Percentiles rank a stretch among this genome's conserved stretches.
Evolutionary conservation across 495 filamentous ascomycete species (phyloP).

Genomic region (Annulohypoxylon bovei): DNA sequence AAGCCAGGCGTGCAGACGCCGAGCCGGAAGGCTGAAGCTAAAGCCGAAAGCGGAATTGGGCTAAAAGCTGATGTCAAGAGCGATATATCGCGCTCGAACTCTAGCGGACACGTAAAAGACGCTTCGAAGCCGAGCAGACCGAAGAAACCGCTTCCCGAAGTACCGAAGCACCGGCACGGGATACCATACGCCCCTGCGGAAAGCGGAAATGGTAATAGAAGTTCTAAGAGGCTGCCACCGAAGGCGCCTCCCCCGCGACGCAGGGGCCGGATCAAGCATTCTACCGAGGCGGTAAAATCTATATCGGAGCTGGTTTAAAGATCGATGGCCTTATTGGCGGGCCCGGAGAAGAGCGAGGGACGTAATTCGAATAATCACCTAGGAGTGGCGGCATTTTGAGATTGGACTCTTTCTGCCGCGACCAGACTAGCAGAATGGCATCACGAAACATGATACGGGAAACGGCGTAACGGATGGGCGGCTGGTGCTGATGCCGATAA

Average conservation of each 20-base stretch:
- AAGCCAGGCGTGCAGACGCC: slow-evolving; percentile 88
- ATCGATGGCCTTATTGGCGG: neutral
- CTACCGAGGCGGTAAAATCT: slow-evolving; percentile 35
- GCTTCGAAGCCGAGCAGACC: slow-evolving; percentile 46
- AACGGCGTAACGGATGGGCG: slow-evolving; percentile 28
- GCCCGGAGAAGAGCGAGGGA: slow-evolving; percentile 7
- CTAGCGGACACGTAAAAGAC: slow-evolving; percentile 17
- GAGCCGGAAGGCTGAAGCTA: slow-evolving; percentile 65
- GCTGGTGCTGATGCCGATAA: slow-evolving; percentile 7
- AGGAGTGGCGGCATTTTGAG: slow-evolving; percentile 15
- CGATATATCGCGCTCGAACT: slow-evolving; percentile 4
- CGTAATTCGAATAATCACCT: slow-evolving; percentile 22
- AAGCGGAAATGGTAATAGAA: slow-evolving; percentile 42
- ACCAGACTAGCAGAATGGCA: slow-evolving; percentile 30
- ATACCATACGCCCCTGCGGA: slow-evolving; percentile 51
- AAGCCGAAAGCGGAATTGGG: slow-evolving; percentile 28
- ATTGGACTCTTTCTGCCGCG: slow-evolving; percentile 3
- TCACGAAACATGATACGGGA: slow-evolving; percentile 4
- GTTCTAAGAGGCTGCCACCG: slow-evolving; percentile 61
- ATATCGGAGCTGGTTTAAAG: slow-evolving; percentile 37
- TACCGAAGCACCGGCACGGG: slow-evolving; percentile 59
- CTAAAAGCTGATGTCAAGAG: slow-evolving; percentile 5
- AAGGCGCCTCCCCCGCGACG: slow-evolving; percentile 65
- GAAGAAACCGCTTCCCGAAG: slow-evolving; percentile 56
- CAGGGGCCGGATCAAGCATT: slow-evolving; percentile 53